Evolutionary conservation across 2,329 filamentous ascomycete species (phyloP).

Genomic region (Monilinia polystroma): DNA sequence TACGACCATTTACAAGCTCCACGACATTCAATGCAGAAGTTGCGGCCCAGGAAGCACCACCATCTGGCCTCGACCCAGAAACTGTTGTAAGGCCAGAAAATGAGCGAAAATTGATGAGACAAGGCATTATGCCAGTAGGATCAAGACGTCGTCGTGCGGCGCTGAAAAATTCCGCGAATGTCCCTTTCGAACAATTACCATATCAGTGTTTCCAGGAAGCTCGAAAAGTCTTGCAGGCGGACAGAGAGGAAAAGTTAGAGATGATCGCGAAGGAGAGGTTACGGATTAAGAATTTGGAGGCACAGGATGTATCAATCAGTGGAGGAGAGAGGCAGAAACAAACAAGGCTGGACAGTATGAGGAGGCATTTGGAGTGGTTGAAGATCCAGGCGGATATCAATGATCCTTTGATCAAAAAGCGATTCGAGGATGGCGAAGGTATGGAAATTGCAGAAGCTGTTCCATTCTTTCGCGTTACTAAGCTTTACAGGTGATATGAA

Average conservation of each 20-base stretch:
- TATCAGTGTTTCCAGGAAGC: slow-evolving; percentile 99
- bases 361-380: slow-evolving; percentile 68
- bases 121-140: slow-evolving; percentile 71
- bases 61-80: slow-evolving; percentile 59
- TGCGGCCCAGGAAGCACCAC: slow-evolving; percentile 41
- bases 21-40: slow-evolving; percentile 42
- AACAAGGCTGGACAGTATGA: slow-evolving; percentile 66
- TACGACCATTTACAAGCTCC: slow-evolving; percentile 39
- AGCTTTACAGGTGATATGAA: slow-evolving; percentile 76
- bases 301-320: slow-evolving; percentile 53
- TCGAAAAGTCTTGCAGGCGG: slow-evolving; percentile 73
- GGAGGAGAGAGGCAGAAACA: slow-evolving; percentile 67
- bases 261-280: slow-evolving; percentile 66
- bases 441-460: slow-evolving; percentile 39
- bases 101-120: slow-evolving; percentile 66
- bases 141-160: slow-evolving; percentile 81
- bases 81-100: slow-evolving; percentile 63
- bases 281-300: slow-evolving; percentile 67
- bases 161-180: slow-evolving; percentile 61
- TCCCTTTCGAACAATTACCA: slow-evolving; percentile 86
- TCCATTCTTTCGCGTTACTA: slow-evolving; percentile 14
- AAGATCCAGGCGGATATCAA: slow-evolving; percentile 94
- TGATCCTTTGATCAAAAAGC: slow-evolving; percentile 88
- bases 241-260: slow-evolving; percentile 76
- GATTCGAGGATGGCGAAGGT: slow-evolving; percentile 91